phyloP scores from a whole-genome alignment of 2,329 filamentous ascomycete species.

The Trichoderma sp. region DNA sequence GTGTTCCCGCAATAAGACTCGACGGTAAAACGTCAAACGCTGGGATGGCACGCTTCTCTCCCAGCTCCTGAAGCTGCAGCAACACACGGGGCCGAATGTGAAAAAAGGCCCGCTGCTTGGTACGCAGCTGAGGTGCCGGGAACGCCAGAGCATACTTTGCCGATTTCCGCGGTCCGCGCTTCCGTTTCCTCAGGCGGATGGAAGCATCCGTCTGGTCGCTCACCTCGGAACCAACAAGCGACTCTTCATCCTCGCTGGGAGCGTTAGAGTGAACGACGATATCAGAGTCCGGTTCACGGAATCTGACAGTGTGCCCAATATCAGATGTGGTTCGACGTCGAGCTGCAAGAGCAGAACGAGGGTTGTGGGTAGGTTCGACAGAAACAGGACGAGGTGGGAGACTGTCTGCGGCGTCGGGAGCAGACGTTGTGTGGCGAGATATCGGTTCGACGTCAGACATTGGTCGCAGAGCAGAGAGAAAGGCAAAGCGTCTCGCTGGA shows the following conservation, averaged over 20 bases:
- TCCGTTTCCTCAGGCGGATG: conserved; percentile 43
- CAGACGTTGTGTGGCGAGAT: conserved; percentile 4
- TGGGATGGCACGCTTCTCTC: conserved; percentile 63
- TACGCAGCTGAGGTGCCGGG: conserved; percentile 60
- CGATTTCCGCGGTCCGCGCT: conserved; percentile 54
- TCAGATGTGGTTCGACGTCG: conserved; percentile 42
- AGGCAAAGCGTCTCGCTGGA: conserved; percentile 41
- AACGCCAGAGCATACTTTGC: conserved; percentile 69
- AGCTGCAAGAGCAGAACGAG: conserved; percentile 23
- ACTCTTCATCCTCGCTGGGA: conserved; percentile 54
- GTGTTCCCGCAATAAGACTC: conserved; percentile 56
- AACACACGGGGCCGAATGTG: conserved; percentile 68
- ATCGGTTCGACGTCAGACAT: conserved; percentile 36
- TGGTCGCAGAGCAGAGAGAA: conserved; percentile 46
- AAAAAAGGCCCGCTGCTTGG: conserved; percentile 65
- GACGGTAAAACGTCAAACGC: conserved; percentile 74
- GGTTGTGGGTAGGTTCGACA: conserved; percentile 12
- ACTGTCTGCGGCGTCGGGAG: background rate
- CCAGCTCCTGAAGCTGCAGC: conserved; percentile 70
- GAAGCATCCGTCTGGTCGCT: conserved; percentile 50
- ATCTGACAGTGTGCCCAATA: conserved; percentile 45
- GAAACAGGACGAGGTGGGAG: conserved; percentile 11
- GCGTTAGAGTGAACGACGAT: conserved; percentile 31
- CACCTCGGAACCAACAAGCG: conserved; percentile 43
- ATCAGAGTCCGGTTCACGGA: conserved; percentile 42